Conservation (phyloP, 2,329 filamentous ascomycete species). For the Verticillium albo-atrum region DNA sequence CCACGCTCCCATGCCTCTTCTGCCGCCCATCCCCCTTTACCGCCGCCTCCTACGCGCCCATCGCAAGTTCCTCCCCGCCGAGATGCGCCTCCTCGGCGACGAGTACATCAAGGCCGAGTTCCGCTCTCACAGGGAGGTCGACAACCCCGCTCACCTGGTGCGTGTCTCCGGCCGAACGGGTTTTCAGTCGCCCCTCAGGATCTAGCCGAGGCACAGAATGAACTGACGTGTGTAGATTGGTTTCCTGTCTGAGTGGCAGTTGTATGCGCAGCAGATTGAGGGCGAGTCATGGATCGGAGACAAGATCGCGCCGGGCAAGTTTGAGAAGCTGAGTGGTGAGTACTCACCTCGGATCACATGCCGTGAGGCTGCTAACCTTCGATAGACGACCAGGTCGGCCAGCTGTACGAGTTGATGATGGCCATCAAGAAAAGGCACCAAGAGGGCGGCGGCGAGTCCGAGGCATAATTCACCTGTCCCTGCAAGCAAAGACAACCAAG, state of each 20-base stretch:
- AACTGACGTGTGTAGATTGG: constrained; percentile 60
- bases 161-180: constrained; percentile 20
- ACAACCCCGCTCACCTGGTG: constrained; percentile 91
- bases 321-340: constrained; percentile 92
- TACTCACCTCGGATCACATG: constrained; percentile 9
- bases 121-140: constrained; percentile 72
- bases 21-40: constrained; percentile 87
- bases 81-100: constrained; percentile 81
- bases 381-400: constrained; percentile 84
- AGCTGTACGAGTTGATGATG: constrained; percentile 92
- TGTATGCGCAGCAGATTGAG: constrained; percentile 89
- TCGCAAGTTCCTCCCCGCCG: constrained; percentile 67
- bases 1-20: constrained; percentile 56
- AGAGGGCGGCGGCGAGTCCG: constrained; percentile 16
- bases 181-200: background rate
- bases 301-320: constrained; percentile 75
- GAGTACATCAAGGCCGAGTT: constrained; percentile 94
- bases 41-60: constrained; percentile 82
- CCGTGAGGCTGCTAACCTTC: background rate
- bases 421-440: constrained; percentile 53
- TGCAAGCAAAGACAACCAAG: background rate
- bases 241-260: constrained; percentile 94
- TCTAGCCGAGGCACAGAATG: background rate
- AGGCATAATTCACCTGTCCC: constrained; percentile 13
- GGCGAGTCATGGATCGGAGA: constrained; percentile 81